Base-by-base conservation (phyloP, 805 yeast species). In the Kregervanrija pseudodelftensis region DNA sequence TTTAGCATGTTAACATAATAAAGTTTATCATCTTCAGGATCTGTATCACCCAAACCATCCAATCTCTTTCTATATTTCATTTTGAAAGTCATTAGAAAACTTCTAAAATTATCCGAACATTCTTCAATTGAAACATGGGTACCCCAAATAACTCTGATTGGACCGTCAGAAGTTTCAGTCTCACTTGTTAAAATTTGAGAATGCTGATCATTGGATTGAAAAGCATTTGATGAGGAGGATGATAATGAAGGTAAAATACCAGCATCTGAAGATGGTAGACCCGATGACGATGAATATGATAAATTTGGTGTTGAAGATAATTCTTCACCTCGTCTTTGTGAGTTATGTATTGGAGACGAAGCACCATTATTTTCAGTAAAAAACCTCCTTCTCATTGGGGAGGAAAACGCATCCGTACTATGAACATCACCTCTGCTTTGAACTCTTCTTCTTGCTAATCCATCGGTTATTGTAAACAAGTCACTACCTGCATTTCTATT, bases 111-210 rank as follows among this genome's bases (percentile, higher is more conserved):
- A 53, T 79, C 83, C 34, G 85, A 76, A 54, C 93, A 82, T 58
- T 93, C 96, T 58, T 80, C 86, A 58, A 93, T 90, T 40, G 95
- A 84, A 28, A 93, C 96, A 59, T 91, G 89, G 1, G 99, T 93
- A 65, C 99, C 99, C 99, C 99, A 93, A 58, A 93, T 91, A 43
- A 93, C 95, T 57, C 95, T 76, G 17, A 81, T 79, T 0, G 95
- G 95, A 52, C 85, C 96, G 43, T 77, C 78, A 17, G 70, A 68
- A 42, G 44, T 42, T 12, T 68, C 63, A 8, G 46, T 32, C 8
- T 57, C 57, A 13, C 64, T 63, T 13, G 56, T 61, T 3, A 60
- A 50, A 12, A 59, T 50, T 11, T 58, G 57, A n/a, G 59, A 43
- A 16, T 48, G 37, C 37, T 40, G 49, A 11, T 13, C 45, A 33